Percentiles rank a stretch among this genome's conserved stretches.
Evolutionary conservation across 1,284 basidiomycete genomes (phyloP).

Genomic region (Rhodotorula sp.): DNA sequence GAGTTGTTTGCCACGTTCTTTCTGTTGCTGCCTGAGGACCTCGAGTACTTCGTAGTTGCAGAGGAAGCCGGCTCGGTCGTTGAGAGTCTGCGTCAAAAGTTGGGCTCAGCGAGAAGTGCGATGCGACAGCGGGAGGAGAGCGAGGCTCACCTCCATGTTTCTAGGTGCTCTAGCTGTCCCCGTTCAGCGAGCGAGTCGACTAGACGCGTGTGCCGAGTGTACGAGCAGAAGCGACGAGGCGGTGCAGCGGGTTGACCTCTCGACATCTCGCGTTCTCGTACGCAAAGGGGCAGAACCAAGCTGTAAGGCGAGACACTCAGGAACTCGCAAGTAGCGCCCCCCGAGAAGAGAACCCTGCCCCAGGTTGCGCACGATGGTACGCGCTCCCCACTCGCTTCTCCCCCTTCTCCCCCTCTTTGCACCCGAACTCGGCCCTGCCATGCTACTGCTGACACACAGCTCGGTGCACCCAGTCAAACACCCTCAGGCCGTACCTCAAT

Average conservation of each 20-base stretch:
- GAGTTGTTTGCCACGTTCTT: conserved; percentile 60
- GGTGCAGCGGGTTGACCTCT: too few relatives aligned
- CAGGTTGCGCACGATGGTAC: not conserved
- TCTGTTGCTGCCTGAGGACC: conserved; percentile 62
- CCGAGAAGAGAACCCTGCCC: too few relatives aligned
- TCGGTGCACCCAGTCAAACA: conserved; percentile 55
- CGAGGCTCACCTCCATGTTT: not conserved
- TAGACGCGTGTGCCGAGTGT: not conserved
- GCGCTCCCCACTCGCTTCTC: not conserved
- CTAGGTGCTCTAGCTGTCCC: too few relatives aligned
- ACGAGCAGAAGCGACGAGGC: conserved; percentile 7
- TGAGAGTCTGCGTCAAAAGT: conserved; percentile 62
- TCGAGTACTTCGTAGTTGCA: conserved; percentile 82
- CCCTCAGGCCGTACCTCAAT: conserved; percentile 88
- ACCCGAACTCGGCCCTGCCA: not conserved
- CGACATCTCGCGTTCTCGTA: too few relatives aligned
- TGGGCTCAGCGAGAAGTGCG: not conserved
- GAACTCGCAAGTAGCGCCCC: too few relatives aligned
- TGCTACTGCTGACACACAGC: not conserved
- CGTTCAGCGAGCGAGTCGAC: too few relatives aligned
- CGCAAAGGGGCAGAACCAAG: too few relatives aligned
- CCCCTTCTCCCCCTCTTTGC: not conserved
- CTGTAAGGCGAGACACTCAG: too few relatives aligned
- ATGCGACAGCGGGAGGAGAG: not conserved
- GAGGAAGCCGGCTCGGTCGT: conserved; percentile 71